Conservation (phyloP, 1,284 basidiomycete genomes). For the Anthracocystis panici-leucophaei region DNA sequence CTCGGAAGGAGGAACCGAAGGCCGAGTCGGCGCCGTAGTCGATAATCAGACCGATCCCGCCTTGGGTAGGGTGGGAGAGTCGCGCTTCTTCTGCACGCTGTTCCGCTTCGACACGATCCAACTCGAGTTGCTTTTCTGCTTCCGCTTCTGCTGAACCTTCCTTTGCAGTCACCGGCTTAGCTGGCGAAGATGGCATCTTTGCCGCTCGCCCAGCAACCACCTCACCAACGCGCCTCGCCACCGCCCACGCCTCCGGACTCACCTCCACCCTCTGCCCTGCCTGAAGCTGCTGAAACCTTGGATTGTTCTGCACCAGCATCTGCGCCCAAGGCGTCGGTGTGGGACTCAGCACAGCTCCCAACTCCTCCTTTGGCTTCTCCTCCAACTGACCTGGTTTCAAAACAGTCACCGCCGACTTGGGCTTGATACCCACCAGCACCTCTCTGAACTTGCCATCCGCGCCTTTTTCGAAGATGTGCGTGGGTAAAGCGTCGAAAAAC, state of each 20-base stretch:
- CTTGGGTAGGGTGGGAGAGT: constrained; percentile 63
- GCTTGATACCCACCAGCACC: constrained; percentile 77
- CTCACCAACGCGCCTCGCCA: constrained; percentile 61
- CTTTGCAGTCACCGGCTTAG: neutral
- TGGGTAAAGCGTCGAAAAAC: constrained; percentile 96
- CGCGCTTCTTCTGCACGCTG: constrained; percentile 2
- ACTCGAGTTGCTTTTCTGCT: constrained; percentile 23
- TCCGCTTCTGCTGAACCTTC: constrained; percentile 21
- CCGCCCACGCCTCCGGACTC: constrained; percentile 63
- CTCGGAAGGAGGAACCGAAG: constrained; percentile 85
- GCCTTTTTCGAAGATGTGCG: constrained; percentile 82
- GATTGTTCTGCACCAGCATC: constrained; percentile 70
- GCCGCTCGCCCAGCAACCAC: constrained; percentile 59
- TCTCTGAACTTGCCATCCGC: constrained; percentile 82
- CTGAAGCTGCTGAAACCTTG: constrained; percentile 54
- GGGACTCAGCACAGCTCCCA: constrained; percentile 79
- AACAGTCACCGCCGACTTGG: constrained; percentile 44
- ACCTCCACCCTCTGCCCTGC: constrained; percentile 67
- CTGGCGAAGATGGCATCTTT: constrained; percentile 3
- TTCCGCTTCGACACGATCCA: constrained; percentile 11
- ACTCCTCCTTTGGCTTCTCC: constrained; percentile 37
- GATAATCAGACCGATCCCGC: constrained; percentile 84
- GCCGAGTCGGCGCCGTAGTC: constrained; percentile 87
- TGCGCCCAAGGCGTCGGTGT: constrained; percentile 77
- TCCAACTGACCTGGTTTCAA: constrained; percentile 46